Evolutionary conservation across 208 protist species (phyloP), one percentile per base, ranked within the genome.

Genomic region (Crithidia bombi): DNA sequence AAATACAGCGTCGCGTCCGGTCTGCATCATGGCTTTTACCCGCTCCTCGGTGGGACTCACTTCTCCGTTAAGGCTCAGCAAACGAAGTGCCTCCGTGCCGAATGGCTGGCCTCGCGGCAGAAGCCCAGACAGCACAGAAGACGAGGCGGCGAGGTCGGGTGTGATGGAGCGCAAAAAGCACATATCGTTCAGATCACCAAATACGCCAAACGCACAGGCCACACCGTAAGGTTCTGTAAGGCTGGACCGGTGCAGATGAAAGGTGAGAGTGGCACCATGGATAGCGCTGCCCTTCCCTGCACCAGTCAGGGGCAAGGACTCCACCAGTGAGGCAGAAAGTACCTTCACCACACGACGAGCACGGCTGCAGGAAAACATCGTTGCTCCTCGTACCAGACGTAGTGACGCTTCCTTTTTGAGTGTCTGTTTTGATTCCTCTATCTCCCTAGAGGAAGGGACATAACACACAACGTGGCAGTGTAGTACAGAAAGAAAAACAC

Each of bases 161-260:
- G 36, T 10, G 41, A 76, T 44, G 26, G 43, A 49, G 9, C 47
- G 57, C 39, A 72, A 23, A 32, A 72, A 66, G 33, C 56, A 78
- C 41, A 28, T 0, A 21, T 52, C 43, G 6, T 11, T n/a, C 5
- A 23, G 4, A 21, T 62, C 39, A 23, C 32, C 56, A 10, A 23
- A 32, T 11, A 49, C 19, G 14, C 26, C 41, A 26, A 72, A 55
- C 0, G 26, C 26, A 26, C 46, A 73, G 46, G 35, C 32, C 2
- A 78, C 15, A 30, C 58, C 55, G 43, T 64, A 78, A 15, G 30
- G 15, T 33, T 71, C 57, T 10, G 11, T 41, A 4, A n/a, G 6
- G 25, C 7, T 25, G 33, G 47, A 9, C n/a, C 73, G 73, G 28
- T 69, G 73, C 39, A 78, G 43, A 19, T 65, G 55, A 26, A 72